Evolutionary conservation across 306 rosid genomes (phyloP).

Genomic region (Crotalaria pallida): DNA sequence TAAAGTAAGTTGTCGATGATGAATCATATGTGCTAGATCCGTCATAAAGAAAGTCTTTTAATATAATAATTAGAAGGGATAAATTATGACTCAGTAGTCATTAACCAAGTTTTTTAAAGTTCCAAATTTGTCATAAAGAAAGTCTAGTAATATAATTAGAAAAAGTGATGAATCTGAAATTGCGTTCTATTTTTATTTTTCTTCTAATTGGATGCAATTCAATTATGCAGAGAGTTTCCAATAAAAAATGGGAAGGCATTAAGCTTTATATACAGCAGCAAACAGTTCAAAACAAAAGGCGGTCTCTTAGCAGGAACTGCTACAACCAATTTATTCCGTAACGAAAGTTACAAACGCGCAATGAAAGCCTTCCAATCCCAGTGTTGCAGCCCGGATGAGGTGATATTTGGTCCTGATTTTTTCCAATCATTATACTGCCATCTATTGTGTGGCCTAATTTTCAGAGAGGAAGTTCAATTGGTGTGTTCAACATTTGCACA

Average conservation of each 20-base stretch:
- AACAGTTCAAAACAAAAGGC: slow-evolving; percentile 70
- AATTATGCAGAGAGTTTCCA: slow-evolving; percentile 65
- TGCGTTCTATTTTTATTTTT: not conserved
- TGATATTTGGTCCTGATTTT: slow-evolving; percentile 81
- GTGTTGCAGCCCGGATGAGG: slow-evolving; percentile 91
- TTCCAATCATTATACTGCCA: slow-evolving; percentile 88
- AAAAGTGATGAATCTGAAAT: too few relatives aligned
- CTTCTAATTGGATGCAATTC: not conserved
- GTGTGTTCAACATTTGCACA: slow-evolving; percentile 83
- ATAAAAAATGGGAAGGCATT: slow-evolving; percentile 72
- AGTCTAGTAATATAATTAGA: too few relatives aligned
- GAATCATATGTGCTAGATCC: too few relatives aligned
- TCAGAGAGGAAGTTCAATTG: slow-evolving; percentile 53
- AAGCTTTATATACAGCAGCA: slow-evolving; percentile 78
- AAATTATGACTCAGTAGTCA: too few relatives aligned
- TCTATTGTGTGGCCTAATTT: slow-evolving; percentile 71
- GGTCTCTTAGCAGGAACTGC: slow-evolving; percentile 88
- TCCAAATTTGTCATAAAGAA: not conserved
- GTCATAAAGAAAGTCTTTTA: too few relatives aligned
- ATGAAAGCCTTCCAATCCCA: slow-evolving; percentile 66
- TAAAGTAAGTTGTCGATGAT: too few relatives aligned
- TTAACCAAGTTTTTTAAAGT: not conserved
- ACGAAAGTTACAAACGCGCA: slow-evolving; percentile 33
- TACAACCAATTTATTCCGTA: slow-evolving; percentile 63
- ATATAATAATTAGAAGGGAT: too few relatives aligned